A percentile compares a stretch with the other conserved stretches of the same genome.
Conservation (phyloP, 139 green algal species). For the Desmodesmus armatus region DNA sequence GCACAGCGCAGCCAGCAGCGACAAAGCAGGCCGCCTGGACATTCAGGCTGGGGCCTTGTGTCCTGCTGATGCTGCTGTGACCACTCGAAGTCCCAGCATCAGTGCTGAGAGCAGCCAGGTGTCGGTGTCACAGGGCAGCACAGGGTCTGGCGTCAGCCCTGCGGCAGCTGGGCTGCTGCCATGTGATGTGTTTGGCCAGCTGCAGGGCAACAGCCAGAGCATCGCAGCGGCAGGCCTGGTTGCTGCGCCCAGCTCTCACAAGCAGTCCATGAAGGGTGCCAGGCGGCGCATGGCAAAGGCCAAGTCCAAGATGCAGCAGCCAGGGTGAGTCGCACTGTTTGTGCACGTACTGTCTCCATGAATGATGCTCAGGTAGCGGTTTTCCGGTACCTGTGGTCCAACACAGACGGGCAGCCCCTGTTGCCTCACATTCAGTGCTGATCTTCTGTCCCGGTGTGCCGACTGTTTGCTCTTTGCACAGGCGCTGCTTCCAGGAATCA, state of each 20-base stretch:
- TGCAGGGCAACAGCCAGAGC: slow-evolving; percentile 25
- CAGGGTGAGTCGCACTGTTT: slow-evolving; percentile 37
- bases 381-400: no score
- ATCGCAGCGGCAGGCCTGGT: slow-evolving; percentile 16
- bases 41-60: no score
- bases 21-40: no score
- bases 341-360: no score
- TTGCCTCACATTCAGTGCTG: background rate
- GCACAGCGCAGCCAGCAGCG: no score
- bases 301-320: slow-evolving; percentile 36
- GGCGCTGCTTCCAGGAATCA: slow-evolving; percentile 17
- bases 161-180: background rate
- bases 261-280: slow-evolving; percentile 61
- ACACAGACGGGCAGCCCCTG: background rate
- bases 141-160: slow-evolving; percentile 13
- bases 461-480: background rate
- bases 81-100: background rate
- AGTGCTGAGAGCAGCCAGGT: slow-evolving; percentile 36
- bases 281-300: slow-evolving; percentile 53
- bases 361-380: no score
- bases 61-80: no score
- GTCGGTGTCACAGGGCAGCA: no score
- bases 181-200: slow-evolving; percentile 17
- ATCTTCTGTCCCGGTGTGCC: background rate
- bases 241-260: background rate